Percentiles rank a stretch among this genome's conserved stretches.
These are phyloP conservation scores for Miscanthus lutarioriparius DNA, from an alignment of 176 grass and related monocot genomes.

Conservation along the genomic window DNA sequence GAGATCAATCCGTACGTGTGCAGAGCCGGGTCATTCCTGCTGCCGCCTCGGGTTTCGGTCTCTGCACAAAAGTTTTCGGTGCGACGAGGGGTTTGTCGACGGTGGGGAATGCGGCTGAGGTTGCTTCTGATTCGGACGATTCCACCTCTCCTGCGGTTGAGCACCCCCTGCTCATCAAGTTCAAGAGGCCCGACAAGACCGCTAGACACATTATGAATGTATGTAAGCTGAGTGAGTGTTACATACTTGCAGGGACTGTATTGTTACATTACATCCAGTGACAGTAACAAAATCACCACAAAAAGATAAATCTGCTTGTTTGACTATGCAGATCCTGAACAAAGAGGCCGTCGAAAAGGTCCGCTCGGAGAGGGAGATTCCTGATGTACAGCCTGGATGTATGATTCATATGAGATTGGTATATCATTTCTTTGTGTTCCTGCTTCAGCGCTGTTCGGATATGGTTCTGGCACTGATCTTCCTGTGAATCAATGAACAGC, in stretches of 20 bases:
- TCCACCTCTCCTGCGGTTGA: slow-evolving; percentile 43
- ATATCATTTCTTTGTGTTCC: slow-evolving; percentile 14
- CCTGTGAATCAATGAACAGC: slow-evolving; percentile 48
- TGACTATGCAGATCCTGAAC: slow-evolving; percentile 66
- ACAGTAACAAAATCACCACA: neutral
- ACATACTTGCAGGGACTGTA: neutral
- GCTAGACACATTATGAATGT: slow-evolving; percentile 94
- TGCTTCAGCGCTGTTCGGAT: neutral
- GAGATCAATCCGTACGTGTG: neutral
- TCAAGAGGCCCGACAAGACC: slow-evolving; percentile 91
- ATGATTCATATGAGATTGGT: slow-evolving; percentile 93
- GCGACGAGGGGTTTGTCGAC: slow-evolving; percentile 38
- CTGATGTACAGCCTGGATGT: slow-evolving; percentile 81
- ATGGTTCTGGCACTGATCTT: slow-evolving; percentile 24
- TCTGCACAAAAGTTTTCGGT: neutral
- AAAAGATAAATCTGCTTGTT: neutral
- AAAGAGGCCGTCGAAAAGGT: slow-evolving; percentile 83
- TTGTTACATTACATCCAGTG: neutral
- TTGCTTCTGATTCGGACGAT: slow-evolving; percentile 39
- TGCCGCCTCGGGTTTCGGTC: slow-evolving; percentile 21
- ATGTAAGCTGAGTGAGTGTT: slow-evolving; percentile 14
- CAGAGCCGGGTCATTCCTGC: slow-evolving; percentile 18
- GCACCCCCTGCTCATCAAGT: slow-evolving; percentile 61
- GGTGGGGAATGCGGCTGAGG: slow-evolving; percentile 26
- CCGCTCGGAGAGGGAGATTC: slow-evolving; percentile 48